Conservation (phyloP, 225 moss, liverwort and hornwort species). For the Marchantia paleacea region DNA sequence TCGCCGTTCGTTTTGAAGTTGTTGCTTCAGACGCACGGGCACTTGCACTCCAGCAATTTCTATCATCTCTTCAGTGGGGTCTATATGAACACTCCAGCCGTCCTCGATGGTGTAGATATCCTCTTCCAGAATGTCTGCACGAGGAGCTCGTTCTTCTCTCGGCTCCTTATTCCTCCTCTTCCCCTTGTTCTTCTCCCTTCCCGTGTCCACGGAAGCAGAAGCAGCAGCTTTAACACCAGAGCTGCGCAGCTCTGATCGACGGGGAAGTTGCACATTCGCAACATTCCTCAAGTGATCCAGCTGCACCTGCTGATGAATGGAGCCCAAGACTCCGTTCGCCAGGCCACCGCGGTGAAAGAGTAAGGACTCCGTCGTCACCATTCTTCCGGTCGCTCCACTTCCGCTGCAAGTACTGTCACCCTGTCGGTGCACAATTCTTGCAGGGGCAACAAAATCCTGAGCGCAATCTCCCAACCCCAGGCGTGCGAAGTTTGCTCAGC, state of each 20-base stretch:
- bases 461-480: too few relatives aligned
- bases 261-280: neutral
- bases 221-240: neutral
- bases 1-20: constrained; percentile 52
- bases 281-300: neutral
- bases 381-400: too few relatives aligned
- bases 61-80: constrained; percentile 51
- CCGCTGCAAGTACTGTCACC: too few relatives aligned
- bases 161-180: constrained; percentile 11
- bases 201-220: neutral
- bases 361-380: neutral
- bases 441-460: too few relatives aligned
- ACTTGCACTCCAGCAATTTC: constrained; percentile 79
- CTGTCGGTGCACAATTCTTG: too few relatives aligned
- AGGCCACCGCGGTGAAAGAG: neutral
- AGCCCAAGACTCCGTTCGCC: neutral
- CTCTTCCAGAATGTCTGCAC: constrained; percentile 29
- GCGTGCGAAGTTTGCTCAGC: too few relatives aligned
- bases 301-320: neutral
- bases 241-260: neutral
- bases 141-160: constrained; percentile 7
- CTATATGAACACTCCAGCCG: constrained; percentile 45
- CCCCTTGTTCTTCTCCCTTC: neutral
- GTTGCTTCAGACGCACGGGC: constrained; percentile 75
- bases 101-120: constrained; percentile 45